Evolutionary conservation across 768 basidiomycete species (phyloP).

Genomic region (Xerocomus brunneocitrinus): DNA sequence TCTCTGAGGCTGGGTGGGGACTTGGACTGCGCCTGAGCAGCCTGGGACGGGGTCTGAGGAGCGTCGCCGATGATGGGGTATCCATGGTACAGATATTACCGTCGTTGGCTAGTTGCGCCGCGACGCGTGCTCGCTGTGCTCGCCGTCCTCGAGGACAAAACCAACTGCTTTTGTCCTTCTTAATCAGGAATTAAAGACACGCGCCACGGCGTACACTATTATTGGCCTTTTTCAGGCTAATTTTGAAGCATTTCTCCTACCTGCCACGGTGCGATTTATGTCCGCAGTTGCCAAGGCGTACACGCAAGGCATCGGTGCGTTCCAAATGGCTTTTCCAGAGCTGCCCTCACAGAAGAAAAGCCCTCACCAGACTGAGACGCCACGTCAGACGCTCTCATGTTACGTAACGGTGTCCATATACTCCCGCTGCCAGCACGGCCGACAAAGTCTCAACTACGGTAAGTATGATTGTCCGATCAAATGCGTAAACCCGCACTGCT

Average conservation of each 20-base stretch:
- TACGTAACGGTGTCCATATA: not conserved
- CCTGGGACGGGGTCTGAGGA: slow-evolving; percentile 21
- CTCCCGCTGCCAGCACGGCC: not conserved
- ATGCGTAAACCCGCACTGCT: not conserved
- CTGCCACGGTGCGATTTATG: not conserved
- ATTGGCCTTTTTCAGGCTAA: not conserved
- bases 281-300: not conserved
- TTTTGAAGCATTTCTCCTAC: not conserved
- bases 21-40: slow-evolving; percentile 18
- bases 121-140: slow-evolving; percentile 10
- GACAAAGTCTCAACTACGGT: not conserved
- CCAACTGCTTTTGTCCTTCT: slow-evolving; percentile 4
- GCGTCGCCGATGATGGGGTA: slow-evolving; percentile 7
- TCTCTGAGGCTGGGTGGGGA: slow-evolving; percentile 12
- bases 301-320: not conserved
- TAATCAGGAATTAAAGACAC: slow-evolving; percentile 8
- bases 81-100: slow-evolving; percentile 15
- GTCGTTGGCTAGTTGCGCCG: not conserved
- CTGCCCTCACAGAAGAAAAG: too few relatives aligned
- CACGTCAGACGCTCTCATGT: too few relatives aligned
- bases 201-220: not conserved
- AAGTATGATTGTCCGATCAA: not conserved
- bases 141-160: slow-evolving; percentile 14
- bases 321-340: not conserved
- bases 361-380: too few relatives aligned